These are phyloP conservation scores for Pyrrhoderma noxium DNA, from an alignment of 1,284 basidiomycete species.

Conservation along the genomic window DNA sequence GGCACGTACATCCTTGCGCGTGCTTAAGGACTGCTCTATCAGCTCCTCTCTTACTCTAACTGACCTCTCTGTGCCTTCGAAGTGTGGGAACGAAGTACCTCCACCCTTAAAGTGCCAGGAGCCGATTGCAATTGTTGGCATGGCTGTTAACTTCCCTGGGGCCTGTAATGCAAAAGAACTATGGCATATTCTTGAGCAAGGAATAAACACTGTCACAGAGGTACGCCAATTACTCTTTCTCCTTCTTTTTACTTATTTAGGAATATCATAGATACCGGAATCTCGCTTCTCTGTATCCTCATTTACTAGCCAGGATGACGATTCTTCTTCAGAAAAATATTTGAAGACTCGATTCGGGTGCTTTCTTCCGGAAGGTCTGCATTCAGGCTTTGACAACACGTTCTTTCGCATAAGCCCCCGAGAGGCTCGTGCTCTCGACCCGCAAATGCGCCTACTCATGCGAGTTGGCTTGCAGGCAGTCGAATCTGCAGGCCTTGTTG, in stretches of 20 bases:
- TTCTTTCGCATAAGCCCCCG: constrained; percentile 69
- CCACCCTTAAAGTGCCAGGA: constrained; percentile 32
- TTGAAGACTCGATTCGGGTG: constrained; percentile 55
- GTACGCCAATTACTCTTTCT: constrained; percentile 29
- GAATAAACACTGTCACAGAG: constrained; percentile 50
- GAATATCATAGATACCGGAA: constrained; percentile 42
- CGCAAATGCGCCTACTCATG: constrained; percentile 62
- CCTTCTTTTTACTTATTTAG: constrained; percentile 2
- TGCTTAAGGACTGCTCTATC: constrained; percentile 31
- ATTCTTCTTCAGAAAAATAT: constrained; percentile 26
- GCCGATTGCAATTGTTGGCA: constrained; percentile 62
- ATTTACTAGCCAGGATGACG: constrained; percentile 28
- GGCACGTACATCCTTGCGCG: constrained; percentile 26
- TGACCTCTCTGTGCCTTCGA: constrained; percentile 22
- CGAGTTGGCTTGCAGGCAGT: constrained; percentile 61
- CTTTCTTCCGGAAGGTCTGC: constrained; percentile 48
- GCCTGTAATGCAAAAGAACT: constrained; percentile 40
- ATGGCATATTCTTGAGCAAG: constrained; percentile 53
- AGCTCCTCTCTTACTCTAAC: constrained; percentile 17
- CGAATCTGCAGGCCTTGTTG: constrained; percentile 63
- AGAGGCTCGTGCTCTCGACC: constrained; percentile 67
- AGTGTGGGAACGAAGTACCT: constrained; percentile 11
- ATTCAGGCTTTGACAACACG: constrained; percentile 49
- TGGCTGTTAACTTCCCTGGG: constrained; percentile 60
- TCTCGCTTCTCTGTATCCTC: constrained; percentile 46